Conservation (phyloP, 768 basidiomycete genomes). For the Dioszegia hungarica region DNA sequence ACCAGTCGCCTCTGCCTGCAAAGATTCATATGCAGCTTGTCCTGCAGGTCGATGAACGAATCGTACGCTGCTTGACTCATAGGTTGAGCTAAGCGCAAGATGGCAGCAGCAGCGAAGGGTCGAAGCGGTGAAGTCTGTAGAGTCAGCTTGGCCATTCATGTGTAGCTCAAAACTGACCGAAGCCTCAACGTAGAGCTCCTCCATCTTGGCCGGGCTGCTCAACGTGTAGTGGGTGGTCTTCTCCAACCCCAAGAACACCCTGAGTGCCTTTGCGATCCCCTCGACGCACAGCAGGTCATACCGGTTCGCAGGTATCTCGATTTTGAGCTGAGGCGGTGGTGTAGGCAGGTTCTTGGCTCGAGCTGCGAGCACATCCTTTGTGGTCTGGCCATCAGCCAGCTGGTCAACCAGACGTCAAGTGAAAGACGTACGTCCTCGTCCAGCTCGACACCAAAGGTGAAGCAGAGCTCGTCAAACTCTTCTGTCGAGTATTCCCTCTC, state of each 20-base stretch:
- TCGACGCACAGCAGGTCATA: slow-evolving; percentile 97
- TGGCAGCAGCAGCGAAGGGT: slow-evolving; percentile 83
- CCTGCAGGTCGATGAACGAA: slow-evolving; percentile 98
- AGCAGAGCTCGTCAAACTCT: slow-evolving; percentile 90
- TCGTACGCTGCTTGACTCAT: slow-evolving; percentile 86
- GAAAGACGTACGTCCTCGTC: slow-evolving; percentile 81
- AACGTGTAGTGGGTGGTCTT: slow-evolving; percentile 69
- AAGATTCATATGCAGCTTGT: slow-evolving; percentile 95
- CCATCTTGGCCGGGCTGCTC: slow-evolving; percentile 61
- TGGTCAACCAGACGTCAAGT: neutral
- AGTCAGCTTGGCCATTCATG: neutral
- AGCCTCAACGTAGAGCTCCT: slow-evolving; percentile 65
- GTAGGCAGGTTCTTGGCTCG: slow-evolving; percentile 78
- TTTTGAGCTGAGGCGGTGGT: slow-evolving; percentile 89
- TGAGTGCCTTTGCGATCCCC: slow-evolving; percentile 81
- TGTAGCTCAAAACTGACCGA: slow-evolving; percentile 57
- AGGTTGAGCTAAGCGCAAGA: slow-evolving; percentile 75
- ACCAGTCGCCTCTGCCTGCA: slow-evolving; percentile 84
- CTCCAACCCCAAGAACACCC: slow-evolving; percentile 69
- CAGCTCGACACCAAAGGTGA: slow-evolving; percentile 94
- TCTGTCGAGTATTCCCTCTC: slow-evolving; percentile 79
- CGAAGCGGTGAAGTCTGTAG: slow-evolving; percentile 73
- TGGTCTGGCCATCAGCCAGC: slow-evolving; percentile 59
- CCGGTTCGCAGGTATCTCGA: slow-evolving; percentile 98
- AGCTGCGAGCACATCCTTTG: slow-evolving; percentile 74